A percentile compares a stretch with the other conserved stretches of the same genome.
Evolutionary conservation across 2,329 filamentous ascomycete species (phyloP).

Genomic region (Aspergillus floridensis): DNA sequence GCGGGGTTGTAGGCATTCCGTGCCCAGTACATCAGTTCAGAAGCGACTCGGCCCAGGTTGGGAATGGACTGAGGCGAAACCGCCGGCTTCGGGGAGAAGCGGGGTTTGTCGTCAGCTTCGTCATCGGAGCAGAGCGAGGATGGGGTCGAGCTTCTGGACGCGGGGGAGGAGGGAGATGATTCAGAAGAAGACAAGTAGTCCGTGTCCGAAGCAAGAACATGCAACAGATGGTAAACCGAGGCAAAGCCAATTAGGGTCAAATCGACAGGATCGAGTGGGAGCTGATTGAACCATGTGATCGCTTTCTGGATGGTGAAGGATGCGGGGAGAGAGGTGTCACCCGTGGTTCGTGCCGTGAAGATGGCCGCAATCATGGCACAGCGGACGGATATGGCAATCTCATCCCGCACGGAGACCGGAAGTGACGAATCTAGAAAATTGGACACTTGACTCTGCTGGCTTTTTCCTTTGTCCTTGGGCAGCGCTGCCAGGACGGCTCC

Average conservation of each 20-base stretch:
- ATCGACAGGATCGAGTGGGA: constrained; percentile 44
- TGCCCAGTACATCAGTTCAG: constrained; percentile 45
- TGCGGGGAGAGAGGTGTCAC: constrained; percentile 32
- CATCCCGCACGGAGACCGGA: constrained; percentile 48
- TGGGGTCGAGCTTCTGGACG: constrained; percentile 22
- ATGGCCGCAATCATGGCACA: constrained; percentile 59
- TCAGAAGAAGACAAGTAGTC: constrained; percentile 39
- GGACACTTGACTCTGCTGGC: constrained; percentile 31
- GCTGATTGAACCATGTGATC: constrained; percentile 41
- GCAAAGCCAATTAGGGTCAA: constrained; percentile 43
- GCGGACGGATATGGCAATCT: constrained; percentile 57
- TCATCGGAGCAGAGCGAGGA: constrained; percentile 24
- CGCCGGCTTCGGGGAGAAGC: constrained; percentile 3
- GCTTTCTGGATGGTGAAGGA: constrained; percentile 42
- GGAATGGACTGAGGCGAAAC: constrained; percentile 28
- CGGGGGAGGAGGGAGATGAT: constrained; percentile 27
- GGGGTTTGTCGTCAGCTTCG: constrained; percentile 23
- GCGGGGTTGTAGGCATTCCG: constrained; percentile 44
- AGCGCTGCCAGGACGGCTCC: constrained; percentile 54
- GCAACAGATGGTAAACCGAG: constrained; percentile 42
- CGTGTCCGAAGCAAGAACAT: constrained; percentile 41
- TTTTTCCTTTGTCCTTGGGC: constrained; percentile 39
- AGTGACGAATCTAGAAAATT: constrained; percentile 56
- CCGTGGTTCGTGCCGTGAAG: constrained; percentile 38
- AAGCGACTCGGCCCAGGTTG: constrained; percentile 38